These are phyloP conservation scores for Begonia masoniana DNA, from an alignment of 306 rosid genomes.

Conservation along the genomic window DNA sequence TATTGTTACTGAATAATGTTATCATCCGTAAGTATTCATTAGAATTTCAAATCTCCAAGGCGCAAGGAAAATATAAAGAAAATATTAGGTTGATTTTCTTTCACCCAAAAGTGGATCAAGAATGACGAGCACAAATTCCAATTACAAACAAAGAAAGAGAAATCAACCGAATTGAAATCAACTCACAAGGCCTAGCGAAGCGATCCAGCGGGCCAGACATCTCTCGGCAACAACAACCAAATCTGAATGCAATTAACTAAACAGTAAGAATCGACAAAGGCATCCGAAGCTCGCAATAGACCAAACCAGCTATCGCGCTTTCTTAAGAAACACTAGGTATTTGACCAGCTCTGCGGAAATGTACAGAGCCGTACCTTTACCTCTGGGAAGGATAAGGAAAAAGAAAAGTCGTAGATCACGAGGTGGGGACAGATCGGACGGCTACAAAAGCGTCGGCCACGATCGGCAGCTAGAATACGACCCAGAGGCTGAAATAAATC, in stretches of 20 bases:
- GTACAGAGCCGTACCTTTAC: not conserved
- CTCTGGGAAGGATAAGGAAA: not conserved
- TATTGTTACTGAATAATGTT: too few relatives aligned
- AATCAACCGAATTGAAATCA: not conserved
- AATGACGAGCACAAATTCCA: not conserved
- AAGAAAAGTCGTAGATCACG: not conserved
- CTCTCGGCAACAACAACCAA: not conserved
- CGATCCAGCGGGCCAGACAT: conserved; percentile 19
- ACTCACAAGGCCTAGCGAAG: conserved; percentile 16
- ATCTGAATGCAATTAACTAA: conserved; percentile 4
- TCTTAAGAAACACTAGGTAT: not conserved
- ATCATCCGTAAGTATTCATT: too few relatives aligned
- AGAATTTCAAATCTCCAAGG: not conserved
- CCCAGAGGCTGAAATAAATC: too few relatives aligned
- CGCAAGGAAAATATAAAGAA: not conserved
- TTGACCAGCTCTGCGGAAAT: not conserved
- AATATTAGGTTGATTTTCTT: not conserved
- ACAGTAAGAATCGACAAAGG: conserved; percentile 1
- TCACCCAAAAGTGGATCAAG: not conserved
- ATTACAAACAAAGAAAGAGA: not conserved
- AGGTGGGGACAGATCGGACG: not conserved
- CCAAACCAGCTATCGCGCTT: not conserved
- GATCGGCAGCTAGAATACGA: too few relatives aligned
- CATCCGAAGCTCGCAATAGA: not conserved
- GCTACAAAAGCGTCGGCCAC: conserved; percentile 6